phyloP scores from a whole-genome alignment of 2,329 filamentous ascomycete genomes.

The Aureobasidium melanogenum region DNA sequence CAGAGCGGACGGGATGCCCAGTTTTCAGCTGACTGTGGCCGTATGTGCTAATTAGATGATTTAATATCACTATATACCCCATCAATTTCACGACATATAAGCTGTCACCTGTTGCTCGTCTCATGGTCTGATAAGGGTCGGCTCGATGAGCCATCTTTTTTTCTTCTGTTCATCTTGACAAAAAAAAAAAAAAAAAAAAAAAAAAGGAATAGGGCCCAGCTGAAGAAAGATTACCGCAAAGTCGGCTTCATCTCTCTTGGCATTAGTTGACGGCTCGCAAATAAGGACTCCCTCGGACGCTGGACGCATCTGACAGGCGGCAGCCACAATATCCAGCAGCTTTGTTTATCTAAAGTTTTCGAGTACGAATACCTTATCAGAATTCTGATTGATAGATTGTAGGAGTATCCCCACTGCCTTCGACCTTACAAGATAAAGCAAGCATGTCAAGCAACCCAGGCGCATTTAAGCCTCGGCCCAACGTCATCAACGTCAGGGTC shows the following conservation, averaged over 20 bases:
- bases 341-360: neutral
- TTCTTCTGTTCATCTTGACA: too few relatives aligned
- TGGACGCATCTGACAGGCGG: neutral
- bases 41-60: too few relatives aligned
- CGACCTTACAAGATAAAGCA: neutral
- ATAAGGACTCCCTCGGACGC: neutral
- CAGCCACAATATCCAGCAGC: neutral
- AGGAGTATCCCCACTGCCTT: neutral
- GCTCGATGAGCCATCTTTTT: too few relatives aligned
- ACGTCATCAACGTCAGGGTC: constrained; percentile 1
- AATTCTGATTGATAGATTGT: neutral
- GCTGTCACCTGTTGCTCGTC: too few relatives aligned
- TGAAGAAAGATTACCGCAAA: neutral
- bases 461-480: neutral
- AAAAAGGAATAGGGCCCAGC: neutral
- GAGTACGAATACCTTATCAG: neutral
- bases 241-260: neutral
- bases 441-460: neutral
- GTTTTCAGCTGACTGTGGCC: too few relatives aligned
- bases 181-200: neutral
- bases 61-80: too few relatives aligned
- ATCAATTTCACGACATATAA: too few relatives aligned
- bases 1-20: too few relatives aligned
- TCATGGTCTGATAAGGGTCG: too few relatives aligned
- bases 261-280: neutral